These are phyloP conservation scores for Penicillium salamii DNA, from an alignment of 495 filamentous ascomycete species.

Conservation along the genomic window DNA sequence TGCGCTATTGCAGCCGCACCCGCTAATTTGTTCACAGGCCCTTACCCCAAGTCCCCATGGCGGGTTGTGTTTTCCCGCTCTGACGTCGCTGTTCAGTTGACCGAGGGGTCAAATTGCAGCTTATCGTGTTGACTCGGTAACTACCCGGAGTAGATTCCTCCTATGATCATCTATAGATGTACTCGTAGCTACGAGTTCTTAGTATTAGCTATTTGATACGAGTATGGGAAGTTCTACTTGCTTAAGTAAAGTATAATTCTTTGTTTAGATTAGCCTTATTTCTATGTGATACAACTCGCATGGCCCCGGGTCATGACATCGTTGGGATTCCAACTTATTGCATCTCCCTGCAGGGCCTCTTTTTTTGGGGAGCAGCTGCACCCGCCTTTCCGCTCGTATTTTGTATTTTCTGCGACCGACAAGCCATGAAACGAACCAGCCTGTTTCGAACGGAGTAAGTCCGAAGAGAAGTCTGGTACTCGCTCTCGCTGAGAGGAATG, in stretches of 20 bases:
- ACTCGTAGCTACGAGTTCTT: no score
- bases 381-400: not conserved
- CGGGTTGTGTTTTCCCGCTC: conserved; percentile 23
- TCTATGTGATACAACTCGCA: conserved; percentile 22
- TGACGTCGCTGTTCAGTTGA: conserved; percentile 31
- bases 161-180: no score
- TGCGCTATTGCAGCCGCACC: conserved; percentile 31
- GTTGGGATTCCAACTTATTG: conserved; percentile 2
- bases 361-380: not conserved
- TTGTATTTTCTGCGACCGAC: not conserved
- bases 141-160: no score
- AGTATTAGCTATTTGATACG: no score
- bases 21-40: conserved; percentile 17
- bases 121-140: no score
- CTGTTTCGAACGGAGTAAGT: conserved; percentile 1
- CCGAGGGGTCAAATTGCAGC: conserved; percentile 9
- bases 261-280: not conserved
- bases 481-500: not conserved
- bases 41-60: conserved; percentile 8
- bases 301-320: conserved; percentile 10
- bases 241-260: no score
- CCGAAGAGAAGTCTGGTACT: not conserved
- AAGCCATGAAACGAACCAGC: not conserved
- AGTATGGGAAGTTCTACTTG: no score
- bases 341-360: conserved; percentile 3